These are phyloP conservation scores for Penicillium goetzii DNA, from an alignment of 495 filamentous ascomycete species.

Conservation along the genomic window DNA sequence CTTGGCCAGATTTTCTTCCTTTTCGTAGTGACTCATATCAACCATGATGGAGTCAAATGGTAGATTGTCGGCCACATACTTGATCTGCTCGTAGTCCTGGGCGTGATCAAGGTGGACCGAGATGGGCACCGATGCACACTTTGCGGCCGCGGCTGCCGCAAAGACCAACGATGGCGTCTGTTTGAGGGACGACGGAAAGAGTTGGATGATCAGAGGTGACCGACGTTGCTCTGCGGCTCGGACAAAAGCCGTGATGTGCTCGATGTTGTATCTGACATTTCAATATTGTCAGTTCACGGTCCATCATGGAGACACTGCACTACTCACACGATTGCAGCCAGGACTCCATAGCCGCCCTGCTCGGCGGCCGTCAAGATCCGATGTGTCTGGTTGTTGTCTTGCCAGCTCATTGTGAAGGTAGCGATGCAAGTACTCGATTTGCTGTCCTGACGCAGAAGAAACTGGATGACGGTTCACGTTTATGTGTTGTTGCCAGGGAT, in stretches of 20 bases:
- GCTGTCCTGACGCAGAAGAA: neutral
- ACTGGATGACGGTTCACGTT: neutral
- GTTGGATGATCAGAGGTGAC: slow-evolving; percentile 71
- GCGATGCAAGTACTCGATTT: neutral
- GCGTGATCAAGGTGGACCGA: slow-evolving; percentile 71
- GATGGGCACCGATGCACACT: slow-evolving; percentile 63
- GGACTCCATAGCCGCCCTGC: slow-evolving; percentile 63
- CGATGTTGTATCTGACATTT: slow-evolving; percentile 64
- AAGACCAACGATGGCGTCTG: slow-evolving; percentile 60
- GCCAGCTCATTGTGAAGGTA: slow-evolving; percentile 18
- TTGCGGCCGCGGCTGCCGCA: slow-evolving; percentile 58
- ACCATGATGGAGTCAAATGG: slow-evolving; percentile 74
- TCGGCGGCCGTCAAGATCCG: slow-evolving; percentile 64
- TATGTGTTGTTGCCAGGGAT: neutral
- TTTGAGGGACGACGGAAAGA: slow-evolving; percentile 74
- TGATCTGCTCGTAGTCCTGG: slow-evolving; percentile 63
- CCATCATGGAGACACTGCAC: neutral
- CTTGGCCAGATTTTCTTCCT: slow-evolving; percentile 68
- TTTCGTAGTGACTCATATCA: slow-evolving; percentile 74
- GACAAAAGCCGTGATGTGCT: slow-evolving; percentile 71
- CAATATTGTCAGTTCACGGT: neutral
- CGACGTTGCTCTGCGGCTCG: slow-evolving; percentile 66
- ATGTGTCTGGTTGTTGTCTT: slow-evolving; percentile 58
- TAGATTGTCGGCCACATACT: slow-evolving; percentile 56
- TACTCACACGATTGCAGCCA: slow-evolving; percentile 57